Percentiles rank a stretch among this genome's conserved stretches.
Evolutionary conservation across 2,329 filamentous ascomycete species (phyloP).

Genomic region (Emergomyces africanus): DNA sequence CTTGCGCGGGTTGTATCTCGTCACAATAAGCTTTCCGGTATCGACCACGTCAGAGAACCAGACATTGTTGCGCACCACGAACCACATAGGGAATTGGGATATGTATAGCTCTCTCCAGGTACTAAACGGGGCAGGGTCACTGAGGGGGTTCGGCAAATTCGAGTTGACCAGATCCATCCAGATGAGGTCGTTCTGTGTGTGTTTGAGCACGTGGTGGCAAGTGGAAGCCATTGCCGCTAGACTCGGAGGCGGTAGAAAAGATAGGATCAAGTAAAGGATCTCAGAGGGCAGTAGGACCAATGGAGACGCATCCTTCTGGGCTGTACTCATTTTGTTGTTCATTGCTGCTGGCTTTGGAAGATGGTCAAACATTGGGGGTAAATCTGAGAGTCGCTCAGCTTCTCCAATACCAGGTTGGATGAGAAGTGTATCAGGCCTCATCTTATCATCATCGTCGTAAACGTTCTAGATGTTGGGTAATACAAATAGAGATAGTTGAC

Average conservation of each 20-base stretch:
- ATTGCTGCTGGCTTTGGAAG: neutral
- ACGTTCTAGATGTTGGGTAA: neutral
- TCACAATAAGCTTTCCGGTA: constrained; percentile 61
- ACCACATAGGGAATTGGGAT: constrained; percentile 71
- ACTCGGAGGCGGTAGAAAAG: constrained; percentile 51
- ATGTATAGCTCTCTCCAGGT: constrained; percentile 61
- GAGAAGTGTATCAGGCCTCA: neutral
- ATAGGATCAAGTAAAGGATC: constrained; percentile 59
- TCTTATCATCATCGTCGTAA: neutral
- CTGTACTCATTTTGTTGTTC: neutral
- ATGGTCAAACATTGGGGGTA: neutral
- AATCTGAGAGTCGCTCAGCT: neutral
- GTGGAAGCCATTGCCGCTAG: constrained; percentile 48
- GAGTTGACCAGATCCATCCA: constrained; percentile 61
- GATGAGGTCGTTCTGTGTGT: constrained; percentile 52
- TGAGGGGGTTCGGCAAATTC: constrained; percentile 49
- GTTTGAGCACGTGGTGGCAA: constrained; percentile 47
- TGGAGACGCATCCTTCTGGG: constrained; percentile 6
- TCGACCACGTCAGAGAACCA: constrained; percentile 73
- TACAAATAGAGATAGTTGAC: neutral
- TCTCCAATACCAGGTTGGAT: neutral
- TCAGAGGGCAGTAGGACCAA: constrained; percentile 53
- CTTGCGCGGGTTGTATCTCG: constrained; percentile 59
- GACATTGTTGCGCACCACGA: constrained; percentile 63
- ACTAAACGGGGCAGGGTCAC: constrained; percentile 43